These are phyloP conservation scores for Cicer chorassanicum DNA, from an alignment of 306 rosid genomes.

Conservation along the genomic window DNA sequence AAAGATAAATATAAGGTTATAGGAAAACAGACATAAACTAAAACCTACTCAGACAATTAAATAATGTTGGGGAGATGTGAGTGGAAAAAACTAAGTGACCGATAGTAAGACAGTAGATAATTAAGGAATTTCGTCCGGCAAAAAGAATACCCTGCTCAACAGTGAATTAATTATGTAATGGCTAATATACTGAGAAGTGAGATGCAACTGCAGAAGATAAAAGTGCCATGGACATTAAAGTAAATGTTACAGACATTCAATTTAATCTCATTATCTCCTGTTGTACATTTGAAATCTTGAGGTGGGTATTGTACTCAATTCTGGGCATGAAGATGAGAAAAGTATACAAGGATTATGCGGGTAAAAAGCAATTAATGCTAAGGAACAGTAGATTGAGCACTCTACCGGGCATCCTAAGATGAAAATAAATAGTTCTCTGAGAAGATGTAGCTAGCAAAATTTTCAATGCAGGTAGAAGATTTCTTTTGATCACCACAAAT, in stretches of 20 bases:
- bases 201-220: slow-evolving; percentile 22
- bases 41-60: not conserved
- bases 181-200: slow-evolving; percentile 6
- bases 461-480: not conserved
- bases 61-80: not conserved
- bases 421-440: not conserved
- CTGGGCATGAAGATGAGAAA: slow-evolving; percentile 9
- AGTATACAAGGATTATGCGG: not conserved
- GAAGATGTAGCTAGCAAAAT: not conserved
- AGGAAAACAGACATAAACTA: not conserved
- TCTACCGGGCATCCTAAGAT: slow-evolving; percentile 20
- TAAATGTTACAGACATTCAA: not conserved
- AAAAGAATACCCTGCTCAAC: not conserved
- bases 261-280: not conserved
- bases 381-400: slow-evolving; percentile 7
- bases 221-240: not conserved
- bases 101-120: not conserved
- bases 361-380: not conserved
- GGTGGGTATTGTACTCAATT: not conserved
- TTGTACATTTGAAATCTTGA: slow-evolving; percentile 11
- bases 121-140: not conserved
- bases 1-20: slow-evolving; percentile 4
- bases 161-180: slow-evolving; percentile 14
- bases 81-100: not conserved
- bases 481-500: not conserved